Evolutionary conservation across 768 basidiomycete species (phyloP), one percentile per base, ranked within the genome.

Genomic region (Russula sp.): DNA sequence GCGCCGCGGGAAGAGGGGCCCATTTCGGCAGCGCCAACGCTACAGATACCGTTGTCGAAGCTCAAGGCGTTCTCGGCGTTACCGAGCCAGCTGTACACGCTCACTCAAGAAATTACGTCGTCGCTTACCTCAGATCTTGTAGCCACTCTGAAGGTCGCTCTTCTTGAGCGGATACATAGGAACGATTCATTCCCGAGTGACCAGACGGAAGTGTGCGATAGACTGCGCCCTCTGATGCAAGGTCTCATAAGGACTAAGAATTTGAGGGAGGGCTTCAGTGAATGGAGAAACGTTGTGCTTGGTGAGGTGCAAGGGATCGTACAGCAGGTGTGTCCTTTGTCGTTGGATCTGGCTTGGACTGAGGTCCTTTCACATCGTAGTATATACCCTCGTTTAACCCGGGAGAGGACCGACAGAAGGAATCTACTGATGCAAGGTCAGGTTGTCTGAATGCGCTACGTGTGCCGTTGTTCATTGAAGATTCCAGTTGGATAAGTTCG

Each of bases 61-160:
- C 75, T 95, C 32, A 72, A 76, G 9, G 87, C 92, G 1, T 92
- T 93, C 64, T 68, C 82, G n/a, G 81, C 85, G 10, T 79, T 97
- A 13, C 93, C 93, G 0, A 69, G 76, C 6, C 87, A 90, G 66
- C 77, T 97, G 14, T 82, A 81, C n/a, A 75, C 77, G 1, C 75
- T 96, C 43, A 86, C 86, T 0, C 76, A 83, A 68, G 84, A 93
- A 68, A 91, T 97, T 65, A 83, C 88, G 0, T 76, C 80, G 2
- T 88, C 89, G 0, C 76, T 97, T 25, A 85, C 91, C 7, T 77
- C 82, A 18, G 93, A 96, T 70, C 76, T 95, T 2, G 83, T 91
- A n/a, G 77, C 78, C 29, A 80, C 87, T 3, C 78, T 95, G 34
- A 79, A 81, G 50, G 76, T 78, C 51, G 90, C 92, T 72, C 75